Base-by-base conservation (phyloP, 169 alveolate genomes). In the Plasmodium knowlesi region DNA sequence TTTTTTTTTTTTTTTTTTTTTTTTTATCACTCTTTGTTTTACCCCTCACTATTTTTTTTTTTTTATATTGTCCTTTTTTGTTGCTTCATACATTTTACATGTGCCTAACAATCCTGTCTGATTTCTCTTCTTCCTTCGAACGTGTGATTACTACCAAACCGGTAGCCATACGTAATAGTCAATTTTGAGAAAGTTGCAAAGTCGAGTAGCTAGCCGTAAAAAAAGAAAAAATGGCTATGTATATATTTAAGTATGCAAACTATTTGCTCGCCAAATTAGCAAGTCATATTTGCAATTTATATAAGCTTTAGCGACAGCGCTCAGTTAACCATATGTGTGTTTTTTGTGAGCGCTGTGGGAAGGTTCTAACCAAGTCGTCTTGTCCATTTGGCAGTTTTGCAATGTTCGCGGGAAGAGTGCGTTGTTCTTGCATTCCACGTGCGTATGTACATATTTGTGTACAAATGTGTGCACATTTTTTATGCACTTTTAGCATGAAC, bases 271-370 rank as follows among this genome's bases (percentile, higher is more conserved):
- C 81, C 80, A 86, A 86, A 34, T 50, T 34, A 73, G 46, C 54
- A 34, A 34, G 86, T 12, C 82, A 83, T 14, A 54, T 34, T 74
- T 83, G 80, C 54, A 86, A 53, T 86, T 73, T 74, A 73, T 70
- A 32, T 76, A 54, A 76, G 14, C 41, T 30, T 83, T 61, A 61
- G 41, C 39, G 50, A 30, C 84, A 84, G 16, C 41, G 53, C 46
- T 46, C 22, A 10, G 78, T 32, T 22, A 67, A 41, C 76, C 32
- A 67, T 54, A 82, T 54, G 10, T 57, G 57, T 82, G 43, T 43
- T 57, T 30, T 37, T n/a, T 43, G 57, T 57, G 71, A 28, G 30
- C 28, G 34, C 76, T 67, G 76, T 10, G n/a, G 41, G 76, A 67
- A 19, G 76, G 25, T 10, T 9, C 14, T 67, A 67, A 28, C 76